Conservation (phyloP, 495 filamentous ascomycete species). For the Aspergillus carlsbadensis region DNA sequence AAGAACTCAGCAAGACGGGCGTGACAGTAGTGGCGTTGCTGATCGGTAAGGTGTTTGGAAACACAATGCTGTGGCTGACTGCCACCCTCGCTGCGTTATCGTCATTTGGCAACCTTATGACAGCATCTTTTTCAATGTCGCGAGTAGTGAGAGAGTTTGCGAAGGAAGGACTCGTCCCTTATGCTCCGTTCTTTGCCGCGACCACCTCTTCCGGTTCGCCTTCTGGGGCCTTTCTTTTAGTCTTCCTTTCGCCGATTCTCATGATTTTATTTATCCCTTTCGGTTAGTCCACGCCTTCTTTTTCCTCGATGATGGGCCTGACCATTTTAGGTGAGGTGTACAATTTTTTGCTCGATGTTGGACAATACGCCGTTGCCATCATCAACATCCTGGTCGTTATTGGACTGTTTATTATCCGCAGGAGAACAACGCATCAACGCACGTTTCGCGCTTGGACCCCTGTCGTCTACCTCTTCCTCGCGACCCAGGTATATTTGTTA, state of each 20-base stretch:
- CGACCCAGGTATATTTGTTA: slow-evolving; percentile 34
- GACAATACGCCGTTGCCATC: slow-evolving; percentile 63
- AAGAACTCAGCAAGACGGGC: slow-evolving; percentile 62
- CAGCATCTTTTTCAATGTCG: slow-evolving; percentile 64
- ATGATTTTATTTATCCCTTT: slow-evolving; percentile 62
- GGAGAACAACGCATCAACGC: slow-evolving; percentile 52
- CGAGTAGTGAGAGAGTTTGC: slow-evolving; percentile 65
- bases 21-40: slow-evolving; percentile 65
- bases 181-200: slow-evolving; percentile 56
- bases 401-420: slow-evolving; percentile 61
- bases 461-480: slow-evolving; percentile 36
- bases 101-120: slow-evolving; percentile 68
- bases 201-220: slow-evolving; percentile 65
- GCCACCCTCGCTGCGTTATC: slow-evolving; percentile 58
- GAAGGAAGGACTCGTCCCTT: slow-evolving; percentile 65
- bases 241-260: slow-evolving; percentile 62
- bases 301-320: not conserved
- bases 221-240: slow-evolving; percentile 57
- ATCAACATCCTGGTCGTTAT: slow-evolving; percentile 55
- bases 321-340: slow-evolving; percentile 49
- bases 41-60: slow-evolving; percentile 62
- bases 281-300: slow-evolving; percentile 17
- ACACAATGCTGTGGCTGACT: slow-evolving; percentile 17
- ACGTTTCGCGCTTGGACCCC: slow-evolving; percentile 62
- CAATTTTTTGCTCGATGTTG: slow-evolving; percentile 66